These are phyloP conservation scores for Neoscytalidium dimidiatum DNA, from an alignment of 2,329 filamentous ascomycete genomes.

Conservation along the genomic window DNA sequence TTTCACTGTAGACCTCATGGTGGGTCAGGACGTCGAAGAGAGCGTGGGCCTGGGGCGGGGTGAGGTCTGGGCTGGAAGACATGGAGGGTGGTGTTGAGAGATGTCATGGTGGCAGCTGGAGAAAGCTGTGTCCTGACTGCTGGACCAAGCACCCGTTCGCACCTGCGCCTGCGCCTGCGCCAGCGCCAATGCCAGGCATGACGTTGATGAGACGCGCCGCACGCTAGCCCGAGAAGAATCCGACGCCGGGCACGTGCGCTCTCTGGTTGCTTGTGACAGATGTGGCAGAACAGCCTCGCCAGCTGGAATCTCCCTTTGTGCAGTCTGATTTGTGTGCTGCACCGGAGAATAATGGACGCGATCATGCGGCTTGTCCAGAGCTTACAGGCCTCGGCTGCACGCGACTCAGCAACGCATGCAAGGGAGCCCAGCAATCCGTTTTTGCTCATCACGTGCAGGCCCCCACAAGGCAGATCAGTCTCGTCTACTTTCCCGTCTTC, in stretches of 20 bases:
- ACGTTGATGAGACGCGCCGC: background rate
- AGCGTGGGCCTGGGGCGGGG: conserved; percentile 50
- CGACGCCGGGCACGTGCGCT: background rate
- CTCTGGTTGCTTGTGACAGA: no score
- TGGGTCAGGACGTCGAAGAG: conserved; percentile 58
- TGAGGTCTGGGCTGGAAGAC: conserved; percentile 32
- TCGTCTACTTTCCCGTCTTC: background rate
- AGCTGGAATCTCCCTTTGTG: background rate
- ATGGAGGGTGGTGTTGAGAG: background rate
- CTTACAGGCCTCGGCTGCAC: background rate
- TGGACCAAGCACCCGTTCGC: no score
- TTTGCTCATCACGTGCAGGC: background rate
- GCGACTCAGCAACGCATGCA: background rate
- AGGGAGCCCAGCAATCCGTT: background rate
- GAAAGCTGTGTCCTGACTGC: background rate
- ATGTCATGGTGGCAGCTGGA: background rate
- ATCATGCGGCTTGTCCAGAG: background rate
- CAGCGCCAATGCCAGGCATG: conserved; percentile 4
- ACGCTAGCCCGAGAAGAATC: conserved; percentile 1
- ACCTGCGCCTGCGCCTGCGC: background rate
- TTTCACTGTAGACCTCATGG: conserved; percentile 63
- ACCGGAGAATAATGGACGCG: background rate
- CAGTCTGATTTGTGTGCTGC: background rate
- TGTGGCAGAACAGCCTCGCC: background rate
- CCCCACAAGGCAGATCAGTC: background rate